Evolutionary conservation across 768 basidiomycete genomes (phyloP), one percentile per base, ranked within the genome.

Genomic region (Lepiota venenata): DNA sequence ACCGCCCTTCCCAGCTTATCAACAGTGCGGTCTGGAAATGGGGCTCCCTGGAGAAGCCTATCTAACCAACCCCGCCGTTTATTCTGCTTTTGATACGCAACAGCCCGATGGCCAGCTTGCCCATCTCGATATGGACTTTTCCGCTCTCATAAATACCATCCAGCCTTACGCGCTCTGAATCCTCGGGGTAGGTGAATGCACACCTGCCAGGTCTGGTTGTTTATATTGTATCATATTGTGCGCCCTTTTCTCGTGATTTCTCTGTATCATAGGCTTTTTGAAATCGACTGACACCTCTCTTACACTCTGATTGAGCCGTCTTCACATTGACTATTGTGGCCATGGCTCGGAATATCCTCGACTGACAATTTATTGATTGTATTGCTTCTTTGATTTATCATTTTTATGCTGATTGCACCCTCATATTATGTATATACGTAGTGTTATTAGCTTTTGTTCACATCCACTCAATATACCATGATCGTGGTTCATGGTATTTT

Each of bases 131-230:
- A 55, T 65, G 27, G 65, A 66, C 40, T 63, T 66, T 22, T 71
- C 72, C 49, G 62, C 70, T 36, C 70, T 73, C 66, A 68, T 74
- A 66, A 61, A 63, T 56, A 61, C 67, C n/a, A 58, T 69, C 35
- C 66, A 67, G 46, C 46, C 43, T 11, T 41, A 55, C 27, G 25
- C 20, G 29, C 50, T 52, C 22, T 47, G 25, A 40, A 16, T 11
- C 20, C 36, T 25, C 11, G 16, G 21, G 38, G 39, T 18, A 32
- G 45, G 45, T 47, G 45, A 47, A n/a, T 29, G 15, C 39, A 21
- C 20, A 27, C 25, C n/a, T 27, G 14, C 36, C 38, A 18, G 3
- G 16, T 54, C 52, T 46, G 45, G 40, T 47, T 55, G 53, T 55
- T 55, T 55, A 55, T 55, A 16, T 5, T 55, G 53, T 55, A 55